Evolutionary conservation across 2,329 filamentous ascomycete species (phyloP), one percentile per base, ranked within the genome.

Genomic region (Venturia carpophila): DNA sequence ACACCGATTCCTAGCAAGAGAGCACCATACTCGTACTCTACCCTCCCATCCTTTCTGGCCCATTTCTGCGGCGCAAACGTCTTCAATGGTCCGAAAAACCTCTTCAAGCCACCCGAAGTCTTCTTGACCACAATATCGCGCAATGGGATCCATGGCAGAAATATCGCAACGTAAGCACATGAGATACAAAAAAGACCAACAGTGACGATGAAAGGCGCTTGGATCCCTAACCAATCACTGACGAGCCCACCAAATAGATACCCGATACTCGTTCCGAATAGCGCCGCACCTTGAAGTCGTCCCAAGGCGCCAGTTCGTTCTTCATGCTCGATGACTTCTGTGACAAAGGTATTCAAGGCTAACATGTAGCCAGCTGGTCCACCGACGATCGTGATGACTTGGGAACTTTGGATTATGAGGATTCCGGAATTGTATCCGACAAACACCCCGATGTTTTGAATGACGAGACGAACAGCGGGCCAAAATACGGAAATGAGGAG

Each of bases 291-390:
- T 68, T 88, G 85, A 0, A 91, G 75, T 68, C 82, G 79, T 0
- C 88, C 88, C 66, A 90, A 83, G 0, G 87, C 82, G 0, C 80
- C 84, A 0, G 88, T 91, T 3, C 87, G 78, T 64, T 83, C 77
- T 24, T 80, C 75, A 0, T 86, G 82, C 47, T 82, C 78, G 0
- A 88, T 83, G 2, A 88, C 77, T 71, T 90, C 87, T 1, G 86
- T 83, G 0, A 87, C 85, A 56, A 87, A 85, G 15, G 87, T 86
- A 69, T 90, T 90, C 27, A 89, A 77, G 0, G 87, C 82, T 4
- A 90, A 79, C 10, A 90, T 81, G 70, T 89, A 90, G 0, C 88
- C 88, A 0, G 83, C 83, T 0, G 87, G 87, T 0, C 88, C 88
- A 0, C 88, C 88, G 2, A 90, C 68, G 19, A 90, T 78, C 0